Percentiles rank a stretch among this genome's conserved stretches.
Evolutionary conservation across 257 asterid genomes (phyloP).

Genomic region (Galeopsis tetrahit): DNA sequence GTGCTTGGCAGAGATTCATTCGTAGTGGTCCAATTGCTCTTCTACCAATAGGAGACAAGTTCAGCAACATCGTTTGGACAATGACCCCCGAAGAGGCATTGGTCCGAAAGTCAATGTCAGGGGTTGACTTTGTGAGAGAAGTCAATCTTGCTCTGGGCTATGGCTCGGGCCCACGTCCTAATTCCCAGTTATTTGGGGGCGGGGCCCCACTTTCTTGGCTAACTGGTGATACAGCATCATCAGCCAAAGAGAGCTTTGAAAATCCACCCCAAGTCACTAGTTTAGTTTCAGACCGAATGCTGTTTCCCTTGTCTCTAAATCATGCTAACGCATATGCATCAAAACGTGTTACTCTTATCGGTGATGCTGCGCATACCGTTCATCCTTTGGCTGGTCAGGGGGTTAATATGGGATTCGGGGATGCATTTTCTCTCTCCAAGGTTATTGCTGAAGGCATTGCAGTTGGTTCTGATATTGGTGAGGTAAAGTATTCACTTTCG

Average conservation of each 20-base stretch:
- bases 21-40: constrained; percentile 95
- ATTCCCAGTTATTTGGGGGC: constrained; percentile 45
- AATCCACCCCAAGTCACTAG: constrained; percentile 69
- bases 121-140: constrained; percentile 66
- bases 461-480: constrained; percentile 93
- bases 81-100: constrained; percentile 80
- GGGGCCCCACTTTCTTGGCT: constrained; percentile 64
- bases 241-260: constrained; percentile 69
- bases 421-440: constrained; percentile 71
- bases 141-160: constrained; percentile 68
- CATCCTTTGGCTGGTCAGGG: constrained; percentile 99
- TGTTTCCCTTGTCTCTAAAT: constrained; percentile 85
- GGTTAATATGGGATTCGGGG: constrained; percentile 97
- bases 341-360: constrained; percentile 72
- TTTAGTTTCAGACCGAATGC: constrained; percentile 80
- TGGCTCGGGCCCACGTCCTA: constrained; percentile 87
- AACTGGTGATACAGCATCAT: constrained; percentile 41
- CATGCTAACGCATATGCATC: constrained; percentile 74
- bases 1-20: constrained; percentile 96
- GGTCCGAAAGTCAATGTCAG: constrained; percentile 65
- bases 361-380: constrained; percentile 98
- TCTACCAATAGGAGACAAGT: constrained; percentile 78
- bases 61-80: constrained; percentile 97
- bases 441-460: constrained; percentile 86
- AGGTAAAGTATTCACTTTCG: constrained; percentile 50